Conservation (phyloP, 2,329 filamentous ascomycete species). For the Calonectria naviculata region DNA sequence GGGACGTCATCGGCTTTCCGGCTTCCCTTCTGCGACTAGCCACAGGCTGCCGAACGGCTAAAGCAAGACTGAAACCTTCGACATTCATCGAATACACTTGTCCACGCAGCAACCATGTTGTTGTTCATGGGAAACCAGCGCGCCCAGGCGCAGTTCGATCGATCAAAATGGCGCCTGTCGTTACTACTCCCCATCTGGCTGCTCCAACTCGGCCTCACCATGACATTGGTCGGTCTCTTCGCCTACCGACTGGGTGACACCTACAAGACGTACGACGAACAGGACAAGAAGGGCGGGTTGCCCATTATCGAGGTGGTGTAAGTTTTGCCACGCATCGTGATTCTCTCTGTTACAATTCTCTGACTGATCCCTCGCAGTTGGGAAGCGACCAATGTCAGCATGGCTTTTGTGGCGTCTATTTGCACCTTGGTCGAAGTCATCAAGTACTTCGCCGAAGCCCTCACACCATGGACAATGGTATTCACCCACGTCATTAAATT, state of each 20-base stretch:
- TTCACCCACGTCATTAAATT: constrained; percentile 63
- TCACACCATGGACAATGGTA: constrained; percentile 67
- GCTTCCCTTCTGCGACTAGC: neutral
- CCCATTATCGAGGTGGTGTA: constrained; percentile 63
- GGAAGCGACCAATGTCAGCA: constrained; percentile 63
- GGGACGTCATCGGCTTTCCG: neutral
- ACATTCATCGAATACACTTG: neutral
- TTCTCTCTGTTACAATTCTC: neutral
- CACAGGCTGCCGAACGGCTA: constrained; percentile 3
- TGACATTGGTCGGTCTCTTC: constrained; percentile 63
- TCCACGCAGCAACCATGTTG: neutral
- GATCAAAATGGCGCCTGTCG: constrained; percentile 61
- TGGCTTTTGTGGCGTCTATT: constrained; percentile 59
- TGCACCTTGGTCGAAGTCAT: constrained; percentile 60
- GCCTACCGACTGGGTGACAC: constrained; percentile 63
- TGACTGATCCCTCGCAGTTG: constrained; percentile 52
- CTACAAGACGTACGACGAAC: constrained; percentile 53
- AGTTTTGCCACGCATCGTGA: constrained; percentile 38
- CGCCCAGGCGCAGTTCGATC: constrained; percentile 63
- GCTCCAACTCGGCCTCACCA: constrained; percentile 57
- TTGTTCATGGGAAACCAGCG: constrained; percentile 54
- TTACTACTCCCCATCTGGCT: constrained; percentile 63
- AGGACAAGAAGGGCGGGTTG: constrained; percentile 50
- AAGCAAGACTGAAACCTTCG: constrained; percentile 5
- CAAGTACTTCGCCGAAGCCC: constrained; percentile 57